Evolutionary conservation across 768 basidiomycete species (phyloP), one percentile per base, ranked within the genome.

Genomic region (Trametes sanguinea): DNA sequence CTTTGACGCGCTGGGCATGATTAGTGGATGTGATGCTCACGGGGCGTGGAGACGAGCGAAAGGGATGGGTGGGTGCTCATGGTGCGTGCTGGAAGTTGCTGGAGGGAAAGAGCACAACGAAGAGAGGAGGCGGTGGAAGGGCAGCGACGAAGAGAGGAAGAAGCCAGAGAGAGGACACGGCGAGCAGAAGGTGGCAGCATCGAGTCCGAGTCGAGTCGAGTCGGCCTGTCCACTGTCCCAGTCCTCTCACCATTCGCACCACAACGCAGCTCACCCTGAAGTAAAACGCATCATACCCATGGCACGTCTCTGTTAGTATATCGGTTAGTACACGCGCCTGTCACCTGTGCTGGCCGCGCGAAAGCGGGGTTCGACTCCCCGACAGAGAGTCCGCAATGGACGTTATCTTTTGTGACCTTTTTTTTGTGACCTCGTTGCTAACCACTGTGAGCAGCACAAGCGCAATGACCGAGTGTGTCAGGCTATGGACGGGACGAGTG

Each of bases 361-460:
- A 73, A 73, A 73, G 72, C 72, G 69, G 72, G 72, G 72, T 73
- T 71, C 72, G 72, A 73, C 70, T 73, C 72, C 72, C 72, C 70
- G 72, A 64, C 63, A 64, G 63, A 64, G 63, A 64, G 63, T 37
- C 1, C 1, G 35, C 6, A 37, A 1, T 6, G 1, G 2, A 37
- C 2, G 35, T 27, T 3, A 14, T 39, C 14, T 14, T 11, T 11
- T 33, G 4, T 37, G 6, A 6, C 35, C 35, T 37, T 37, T n/a
- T n/a, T n/a, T 37, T 37, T 37, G 35, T 37, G 6, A 11, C 35
- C 11, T 11, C 35, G 6, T 37, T 22, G 22, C 22, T 22, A 22
- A 22, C 22, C 22, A 22, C 22, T 22, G 22, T 22, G 22, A 22
- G 22, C 22, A 22, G 22, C 22, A 22, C 22, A 22, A 22, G 22